Evolutionary conservation across 2,329 filamentous ascomycete species (phyloP), one percentile per base, ranked within the genome.

Genomic region (Aspergillus alliaceus): DNA sequence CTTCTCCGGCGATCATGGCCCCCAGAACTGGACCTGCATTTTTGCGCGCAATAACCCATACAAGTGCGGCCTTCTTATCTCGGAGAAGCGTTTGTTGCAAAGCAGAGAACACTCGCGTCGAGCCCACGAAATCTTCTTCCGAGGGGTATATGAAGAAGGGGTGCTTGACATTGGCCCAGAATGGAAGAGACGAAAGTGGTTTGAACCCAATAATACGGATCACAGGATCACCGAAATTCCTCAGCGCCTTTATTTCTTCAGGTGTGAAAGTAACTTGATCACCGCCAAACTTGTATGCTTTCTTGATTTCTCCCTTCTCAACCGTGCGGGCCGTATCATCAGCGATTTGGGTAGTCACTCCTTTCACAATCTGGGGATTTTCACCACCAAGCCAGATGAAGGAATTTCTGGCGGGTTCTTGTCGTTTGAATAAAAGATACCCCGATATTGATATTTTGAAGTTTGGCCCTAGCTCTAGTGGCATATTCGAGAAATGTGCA

Each of bases 171-270:
- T 90, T 92, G 1, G 91, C 90, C 92, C 93, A 97, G 18, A 89
- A 80, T 0, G 90, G 90, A 1, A 97, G 79, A 66, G 85, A 79
- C 1, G 84, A 85, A 27, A 90, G 80, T 6, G 91, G 86, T 71
- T 98, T 99, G 82, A 99, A 99, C 6, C 95, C 95, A 56, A 99
- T 89, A 63, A 99, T 89, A 5, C 92, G 88, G 56, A 99, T 89
- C 12, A 90, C 81, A 0, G 91, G 90, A 1, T 89, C 82, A 2
- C 93, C 93, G 66, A 96, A 96, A 63, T 90, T 80, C 59, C 88
- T 87, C 57, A 99, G 81, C 20, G 83, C 78, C 57, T 88, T 88
- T 59, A 93, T 86, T 72, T 99, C 93, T 32, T 97, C 92, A 0
- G 87, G 84, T 0, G 87, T 87, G 72, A 99, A 99, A 49, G 89